Base-by-base conservation (phyloP, 805 yeast species). In the Candida ipomoeae region DNA sequence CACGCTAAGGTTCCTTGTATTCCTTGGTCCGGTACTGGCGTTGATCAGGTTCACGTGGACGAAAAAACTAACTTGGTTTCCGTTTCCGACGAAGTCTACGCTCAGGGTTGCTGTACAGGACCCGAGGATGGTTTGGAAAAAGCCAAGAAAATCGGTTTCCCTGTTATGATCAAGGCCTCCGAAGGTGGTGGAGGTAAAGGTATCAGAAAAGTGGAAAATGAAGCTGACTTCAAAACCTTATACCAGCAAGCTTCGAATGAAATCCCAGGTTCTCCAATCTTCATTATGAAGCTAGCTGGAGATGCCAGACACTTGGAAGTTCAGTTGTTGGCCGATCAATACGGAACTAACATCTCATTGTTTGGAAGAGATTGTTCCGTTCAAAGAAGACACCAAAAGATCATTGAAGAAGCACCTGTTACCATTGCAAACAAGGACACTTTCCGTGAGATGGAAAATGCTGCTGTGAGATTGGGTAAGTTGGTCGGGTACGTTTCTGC, bases 161-260 rank as follows among this genome's bases (percentile, higher is more conserved):
- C 99, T 32, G 96, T 94, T 48, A 94, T 94, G 99, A 84, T 94
- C 66, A 94, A 94, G 73, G 99, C 99, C 45, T 90, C 97, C 52
- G 99, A 94, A 83, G 99, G 99, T 78, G 99, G 99, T 73, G 99
- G 99, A 75, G 99, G 99, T 78, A 94, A 94, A 75, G 99, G 99
- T 81, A 94, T 94, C 70, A 86, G 99, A 77, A 90, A 90, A 73
- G 98, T 90, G 57, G 96, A 88, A 50, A 67, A 77, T 55, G 96
- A 87, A 69, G 84, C 82, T 56, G 87, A 90, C 62, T 94, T 94
- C 59, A 63, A 77, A 39, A 55, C 88, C 26, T 72, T 87, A 55
- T 94, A 92, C 68, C 83, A 84, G 59, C 99, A 94, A 76, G 99
- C 97, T 42, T 89, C 96, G 48, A 87, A 87, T 62, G 99, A 94